Base-by-base conservation (phyloP, 2,329 filamentous ascomycete genomes). In the Fusarium fujikuroi region DNA sequence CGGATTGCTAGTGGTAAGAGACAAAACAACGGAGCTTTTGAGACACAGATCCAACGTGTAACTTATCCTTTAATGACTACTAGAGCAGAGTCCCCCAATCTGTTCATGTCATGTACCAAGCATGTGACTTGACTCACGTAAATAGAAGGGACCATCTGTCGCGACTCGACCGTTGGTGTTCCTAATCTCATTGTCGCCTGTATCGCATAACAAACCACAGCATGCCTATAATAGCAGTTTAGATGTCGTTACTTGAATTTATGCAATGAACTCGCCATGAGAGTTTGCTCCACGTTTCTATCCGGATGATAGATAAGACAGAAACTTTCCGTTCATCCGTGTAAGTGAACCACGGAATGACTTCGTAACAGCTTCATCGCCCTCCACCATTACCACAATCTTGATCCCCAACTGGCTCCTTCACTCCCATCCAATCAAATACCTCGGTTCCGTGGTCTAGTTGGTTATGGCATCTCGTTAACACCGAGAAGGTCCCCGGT, bases 401-500 rank as follows among this genome's bases (percentile, higher is more conserved):
- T 53, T 34, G 3, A 3, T 4, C 2, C 16, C 8, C n/a, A 21
- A 49, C 19, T 52, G 4, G 21, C 2, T 4, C 6, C 1, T 8
- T 21, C 14, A 2, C 7, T 21, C 3, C 4, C 18, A 42, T n/a
- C 40, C 53, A 66, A 68, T 53, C 23, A 66, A 19, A 32, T 5
- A 30, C 21, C 9, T 28, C 30, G 65, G 47, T 67, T 44, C 54
- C 32, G 63, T 61, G 63, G 47, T 66, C 65, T 68, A 60, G 63
- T 67, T 67, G 62, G 53, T 54, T 67, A 68, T 68, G 47, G 47
- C 63, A 68, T 61, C 58, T 69, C 65, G 50, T 69, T 49, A 65
- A 69, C 46, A 69, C 44, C 46, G 60, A 65, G 44, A 69, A 64
- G 59, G 52, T 69, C 59, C 44, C 50, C 65, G 50, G 65, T 64